Base-by-base conservation (phyloP, 2,329 filamentous ascomycete genomes). In the Clarireedia hainanense region DNA sequence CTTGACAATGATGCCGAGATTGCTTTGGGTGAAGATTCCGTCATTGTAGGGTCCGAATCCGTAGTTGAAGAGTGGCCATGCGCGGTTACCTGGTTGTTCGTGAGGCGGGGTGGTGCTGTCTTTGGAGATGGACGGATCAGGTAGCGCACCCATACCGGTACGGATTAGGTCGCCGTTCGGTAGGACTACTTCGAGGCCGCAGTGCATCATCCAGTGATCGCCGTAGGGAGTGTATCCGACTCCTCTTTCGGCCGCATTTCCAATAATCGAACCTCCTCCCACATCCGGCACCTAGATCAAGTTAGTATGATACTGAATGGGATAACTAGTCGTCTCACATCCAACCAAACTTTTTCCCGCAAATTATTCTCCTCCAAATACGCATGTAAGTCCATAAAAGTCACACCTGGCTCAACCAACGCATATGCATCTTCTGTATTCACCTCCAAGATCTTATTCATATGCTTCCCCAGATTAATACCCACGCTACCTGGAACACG, bases 331-430 rank as follows among this genome's bases (percentile, higher is more conserved):
- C 9, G 9, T 34, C 10, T 12, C 12, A 57, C 66, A 61, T 79
- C 70, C 52, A 74, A 66, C 74, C 73, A 73, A 62, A 78, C 58
- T 50, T 69, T 65, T 17, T 72, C 58, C 10, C 68, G 64, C 6
- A 77, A 62, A 20, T 71, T 70, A 50, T 71, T 65, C 62, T 79
- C 65, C 58, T 72, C 67, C n/a, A 80, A 64, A 52, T 76, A 72
- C n/a, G 80, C 71, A 58, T 81, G 72, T 6, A 82, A 68, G 30
- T 73, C 72, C 53, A 75, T 74, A 61, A 75, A 81, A 0, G 78
- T 76, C 0, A 82, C 79, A 1, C 80, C 80, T 0, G 80, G 80
- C 63, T 82, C 79, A 3, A 83, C 72, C 0, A 82, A 66, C 46
- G 72, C 76, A 55, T 72, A 78, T 17, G 75, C 76, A 45, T 73